These are phyloP conservation scores for Trichoderma parareesei DNA, from an alignment of 495 filamentous ascomycete genomes.

Conservation along the genomic window DNA sequence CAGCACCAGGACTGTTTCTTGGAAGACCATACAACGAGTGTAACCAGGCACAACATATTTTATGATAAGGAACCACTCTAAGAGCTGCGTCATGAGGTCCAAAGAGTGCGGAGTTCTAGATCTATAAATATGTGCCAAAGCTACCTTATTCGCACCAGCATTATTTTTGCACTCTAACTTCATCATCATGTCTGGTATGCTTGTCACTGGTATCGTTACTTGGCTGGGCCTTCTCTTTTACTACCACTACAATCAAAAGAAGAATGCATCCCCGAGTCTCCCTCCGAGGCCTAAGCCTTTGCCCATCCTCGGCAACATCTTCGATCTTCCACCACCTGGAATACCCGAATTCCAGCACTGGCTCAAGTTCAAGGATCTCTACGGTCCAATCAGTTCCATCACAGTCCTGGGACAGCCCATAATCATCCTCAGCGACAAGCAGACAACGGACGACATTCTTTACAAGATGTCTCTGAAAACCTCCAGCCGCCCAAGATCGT, in stretches of 20 bases:
- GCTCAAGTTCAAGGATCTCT: slow-evolving; percentile 43
- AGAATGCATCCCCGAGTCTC: slow-evolving; percentile 16
- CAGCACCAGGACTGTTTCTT: no score
- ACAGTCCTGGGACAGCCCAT: slow-evolving; percentile 40
- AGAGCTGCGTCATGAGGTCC: no score
- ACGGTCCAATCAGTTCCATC: slow-evolving; percentile 48
- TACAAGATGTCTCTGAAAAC: slow-evolving; percentile 8
- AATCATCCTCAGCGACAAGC: slow-evolving; percentile 39
- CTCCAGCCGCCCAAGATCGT: background rate
- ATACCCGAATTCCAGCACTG: slow-evolving; percentile 40
- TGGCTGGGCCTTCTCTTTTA: background rate
- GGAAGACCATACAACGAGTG: no score
- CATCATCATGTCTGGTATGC: background rate
- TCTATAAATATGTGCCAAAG: no score
- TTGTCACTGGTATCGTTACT: background rate
- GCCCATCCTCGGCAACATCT: slow-evolving; percentile 40
- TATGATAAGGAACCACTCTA: no score
- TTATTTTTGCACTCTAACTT: background rate
- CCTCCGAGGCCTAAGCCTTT: slow-evolving; percentile 39
- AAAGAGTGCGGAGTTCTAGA: no score
- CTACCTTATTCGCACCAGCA: no score
- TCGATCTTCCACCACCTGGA: slow-evolving; percentile 32
- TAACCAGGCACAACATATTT: no score
- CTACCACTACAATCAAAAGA: background rate
- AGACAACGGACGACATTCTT: slow-evolving; percentile 32